Evolutionary conservation across 352 stramenopile genomes (phyloP).

Genomic region (Halophytophthora polymorphica): DNA sequence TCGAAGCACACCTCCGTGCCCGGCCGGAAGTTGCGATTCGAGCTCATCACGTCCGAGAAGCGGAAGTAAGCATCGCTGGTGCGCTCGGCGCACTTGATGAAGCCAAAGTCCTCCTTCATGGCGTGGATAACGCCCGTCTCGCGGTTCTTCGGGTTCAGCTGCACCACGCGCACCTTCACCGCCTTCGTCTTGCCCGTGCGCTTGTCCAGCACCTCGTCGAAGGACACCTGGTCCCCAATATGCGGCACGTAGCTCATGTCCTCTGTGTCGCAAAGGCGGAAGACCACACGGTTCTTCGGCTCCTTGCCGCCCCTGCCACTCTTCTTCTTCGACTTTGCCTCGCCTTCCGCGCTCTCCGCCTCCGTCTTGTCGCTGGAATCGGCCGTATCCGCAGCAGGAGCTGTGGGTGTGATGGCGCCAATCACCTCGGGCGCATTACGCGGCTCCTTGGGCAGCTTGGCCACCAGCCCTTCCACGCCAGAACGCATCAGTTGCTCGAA

Average conservation of each 20-base stretch:
- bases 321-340: constrained; percentile 42
- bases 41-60: constrained; percentile 72
- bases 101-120: constrained; percentile 79
- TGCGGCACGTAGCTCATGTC: constrained; percentile 65
- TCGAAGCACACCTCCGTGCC: constrained; percentile 76
- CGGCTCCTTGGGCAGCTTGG: constrained; percentile 63
- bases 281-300: constrained; percentile 35
- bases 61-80: constrained; percentile 69
- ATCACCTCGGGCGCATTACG: constrained; percentile 58
- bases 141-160: constrained; percentile 63
- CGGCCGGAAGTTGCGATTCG: constrained; percentile 39
- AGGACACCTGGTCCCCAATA: constrained; percentile 55
- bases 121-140: constrained; percentile 65
- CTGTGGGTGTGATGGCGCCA: constrained; percentile 41
- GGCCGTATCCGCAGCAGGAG: constrained; percentile 1
- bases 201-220: constrained; percentile 75
- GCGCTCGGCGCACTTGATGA: constrained; percentile 80
- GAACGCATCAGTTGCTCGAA: constrained; percentile 62
- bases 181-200: constrained; percentile 54
- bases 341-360: constrained; percentile 18
- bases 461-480: constrained; percentile 57
- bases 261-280: constrained; percentile 57
- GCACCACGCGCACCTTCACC: constrained; percentile 55
- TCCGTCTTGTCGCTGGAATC: constrained; percentile 6
- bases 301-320: constrained; percentile 6